phyloP scores from a whole-genome alignment of 345 rosid species.

The Eucalyptus curtisii region DNA sequence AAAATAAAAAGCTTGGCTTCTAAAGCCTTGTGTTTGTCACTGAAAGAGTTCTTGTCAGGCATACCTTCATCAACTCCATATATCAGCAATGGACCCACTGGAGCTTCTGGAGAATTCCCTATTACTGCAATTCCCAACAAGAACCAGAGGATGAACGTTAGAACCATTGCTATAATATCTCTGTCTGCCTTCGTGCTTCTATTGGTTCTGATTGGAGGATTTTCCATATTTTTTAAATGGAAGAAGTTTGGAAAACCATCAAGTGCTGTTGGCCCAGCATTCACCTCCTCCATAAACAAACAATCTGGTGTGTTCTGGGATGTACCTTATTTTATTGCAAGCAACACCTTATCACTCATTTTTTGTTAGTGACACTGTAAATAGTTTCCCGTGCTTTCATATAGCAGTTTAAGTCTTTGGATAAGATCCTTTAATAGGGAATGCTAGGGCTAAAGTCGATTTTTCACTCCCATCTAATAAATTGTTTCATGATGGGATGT shows the following conservation, averaged over 20 bases:
- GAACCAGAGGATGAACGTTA: conserved; percentile 58
- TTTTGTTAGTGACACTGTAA: neutral
- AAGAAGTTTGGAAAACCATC: conserved; percentile 70
- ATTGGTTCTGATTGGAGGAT: conserved; percentile 61
- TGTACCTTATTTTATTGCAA: neutral
- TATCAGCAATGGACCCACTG: conserved; percentile 57
- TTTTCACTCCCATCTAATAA: neutral
- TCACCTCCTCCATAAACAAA: conserved; percentile 65
- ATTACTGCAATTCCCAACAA: conserved; percentile 48
- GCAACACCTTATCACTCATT: neutral
- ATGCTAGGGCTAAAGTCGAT: neutral
- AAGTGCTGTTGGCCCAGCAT: conserved; percentile 76
- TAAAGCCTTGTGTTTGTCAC: conserved; percentile 1
- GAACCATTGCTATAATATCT: conserved; percentile 58
- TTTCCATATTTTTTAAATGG: conserved; percentile 62
- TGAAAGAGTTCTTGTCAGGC: conserved; percentile 29
- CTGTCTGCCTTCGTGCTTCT: conserved; percentile 75
- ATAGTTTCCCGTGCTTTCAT: neutral
- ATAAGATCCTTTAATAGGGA: neutral
- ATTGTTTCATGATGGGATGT: neutral
- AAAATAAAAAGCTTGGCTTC: neutral
- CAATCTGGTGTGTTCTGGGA: conserved; percentile 47
- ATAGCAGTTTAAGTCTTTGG: neutral
- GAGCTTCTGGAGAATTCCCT: conserved; percentile 63
- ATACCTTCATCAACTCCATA: conserved; percentile 74